Evolutionary conservation across 202 grass and related monocot genomes (phyloP).

Genomic region (Dendrocalamus latiflorus): DNA sequence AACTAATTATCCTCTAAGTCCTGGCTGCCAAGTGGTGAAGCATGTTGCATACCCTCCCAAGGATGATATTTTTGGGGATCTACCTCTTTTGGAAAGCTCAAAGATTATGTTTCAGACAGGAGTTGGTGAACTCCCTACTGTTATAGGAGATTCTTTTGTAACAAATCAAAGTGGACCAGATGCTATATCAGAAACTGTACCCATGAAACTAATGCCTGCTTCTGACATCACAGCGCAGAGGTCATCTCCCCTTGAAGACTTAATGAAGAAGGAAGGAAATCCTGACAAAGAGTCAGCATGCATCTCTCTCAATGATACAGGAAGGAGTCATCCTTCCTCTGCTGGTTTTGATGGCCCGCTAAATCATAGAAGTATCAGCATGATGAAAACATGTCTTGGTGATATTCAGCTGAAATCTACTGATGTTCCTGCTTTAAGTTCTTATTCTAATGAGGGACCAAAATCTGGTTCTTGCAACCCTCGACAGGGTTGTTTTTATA

Average conservation of each 20-base stretch:
- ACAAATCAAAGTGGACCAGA: conserved; percentile 35
- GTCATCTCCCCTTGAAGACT: conserved; percentile 15
- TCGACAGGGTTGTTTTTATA: conserved; percentile 22
- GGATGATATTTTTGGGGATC: conserved; percentile 70
- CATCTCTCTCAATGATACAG: background rate
- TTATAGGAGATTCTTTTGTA: conserved; percentile 41
- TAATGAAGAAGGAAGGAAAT: conserved; percentile 11
- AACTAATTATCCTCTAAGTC: conserved; percentile 16
- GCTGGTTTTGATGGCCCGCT: background rate
- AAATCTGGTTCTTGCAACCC: conserved; percentile 20
- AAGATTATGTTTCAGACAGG: conserved; percentile 37
- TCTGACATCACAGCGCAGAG: conserved; percentile 19
- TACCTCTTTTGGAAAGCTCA: conserved; percentile 52
- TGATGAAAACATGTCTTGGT: conserved; percentile 9
- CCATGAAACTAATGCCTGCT: conserved; percentile 24
- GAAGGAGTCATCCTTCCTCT: background rate
- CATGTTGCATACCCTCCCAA: conserved; percentile 33
- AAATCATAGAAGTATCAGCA: conserved; percentile 4
- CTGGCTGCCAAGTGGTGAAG: conserved; percentile 20
- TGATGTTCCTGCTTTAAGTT: conserved; percentile 9
- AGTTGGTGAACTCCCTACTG: conserved; percentile 40
- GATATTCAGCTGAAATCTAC: conserved; percentile 32
- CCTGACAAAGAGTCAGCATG: conserved; percentile 3
- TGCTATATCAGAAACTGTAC: conserved; percentile 30
- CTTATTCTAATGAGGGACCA: conserved; percentile 17